Base-by-base conservation (phyloP, 2,329 filamentous ascomycete species). In the Ophiostoma sp. region DNA sequence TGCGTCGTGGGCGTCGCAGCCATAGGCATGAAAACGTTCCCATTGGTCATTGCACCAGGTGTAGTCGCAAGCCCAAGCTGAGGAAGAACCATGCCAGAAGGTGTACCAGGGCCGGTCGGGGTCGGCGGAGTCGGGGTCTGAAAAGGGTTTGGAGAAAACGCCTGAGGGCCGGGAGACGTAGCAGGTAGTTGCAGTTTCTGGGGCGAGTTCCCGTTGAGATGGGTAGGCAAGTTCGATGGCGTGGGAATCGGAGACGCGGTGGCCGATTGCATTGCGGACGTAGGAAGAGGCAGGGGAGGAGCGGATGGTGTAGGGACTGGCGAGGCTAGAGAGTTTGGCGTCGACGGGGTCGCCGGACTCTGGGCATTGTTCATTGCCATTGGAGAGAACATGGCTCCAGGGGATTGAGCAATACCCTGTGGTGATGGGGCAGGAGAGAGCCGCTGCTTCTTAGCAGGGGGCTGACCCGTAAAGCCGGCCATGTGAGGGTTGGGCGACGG, bases 231-330 rank as follows among this genome's bases (percentile, higher is more conserved):
- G 4, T 63, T 70, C 5, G 67, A 16, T 8, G 67, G 64, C 3
- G 69, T 16, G 16, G 71, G 36, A 38, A 62, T 41, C 9, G 69
- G 45, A 18, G 71, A 70, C 3, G 62, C 68, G 0, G 60, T n/a
- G 2, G 66, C 42, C 1, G 71, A 69, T 1, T 70, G 68, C 6
- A 83, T 65, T 83, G 83, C 69, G 85, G 87, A 42, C 85, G 83
- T 72, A 87, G 87, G 71, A 87, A 89, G 77, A 86, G 91, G 67
- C 82, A 67, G 67, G 18, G 65, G 41, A 27, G 47, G 64, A 6
- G 70, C 60, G 9, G 52, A 70, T 64, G 40, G 60, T 63, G 40
- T 63, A 6, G 72, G 45, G 4, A 73, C 38, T 0, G 72, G 70
- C 14, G 72, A 72, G 4, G 70, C 67, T 1, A 73, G n/a, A 1